Base-by-base conservation (phyloP, 176 grass and related monocot genomes). In the Stipa capillata region DNA sequence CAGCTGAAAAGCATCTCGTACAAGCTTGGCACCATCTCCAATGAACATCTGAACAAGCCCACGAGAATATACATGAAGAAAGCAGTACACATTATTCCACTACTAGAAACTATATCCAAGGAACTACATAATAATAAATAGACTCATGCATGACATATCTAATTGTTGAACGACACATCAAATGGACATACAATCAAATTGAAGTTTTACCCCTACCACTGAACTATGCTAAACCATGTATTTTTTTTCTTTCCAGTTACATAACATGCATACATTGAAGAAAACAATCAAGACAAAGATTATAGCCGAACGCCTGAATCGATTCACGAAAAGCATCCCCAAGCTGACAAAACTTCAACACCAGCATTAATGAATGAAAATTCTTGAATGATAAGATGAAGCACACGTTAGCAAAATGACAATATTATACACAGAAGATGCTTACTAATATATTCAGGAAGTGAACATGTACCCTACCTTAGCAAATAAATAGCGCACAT, bases 11-110 rank as follows among this genome's bases (percentile, higher is more conserved):
- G 91, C 94, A 90, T 94, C 94, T 3, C 89, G 85, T 21, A 97
- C 94, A 82, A 97, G 89, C 82, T 90, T 94, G 52, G 94, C 94
- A 64, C 95, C 95, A 88, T 94, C 87, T 35, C 95, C 95, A 71
- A 97, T 94, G 87, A 92, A 94, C 92, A 87, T 97, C 92, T 97
- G 89, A 31, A 74, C 48, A 29, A 45, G n/a, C 18, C 4, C 21
- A 41, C 14, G 77, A 77, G 61, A 48, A 59, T 7, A 78, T 3
- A n/a, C 37, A 43, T 67, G 27, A 60, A n/a, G n/a, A n/a, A n/a
- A n/a, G n/a, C n/a, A n/a, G n/a, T 32, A 21, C n/a, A 33, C 8
- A 59, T n/a, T 57, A 73, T 23, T 49, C 4, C n/a, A 14, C 9
- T 82, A 63, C 20, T 59, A 34, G 2, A 65, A 84, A 72, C 48